phyloP scores from a whole-genome alignment of 371 early-diverging fungal genomes.

The Dinochytrium kinnereticum region DNA sequence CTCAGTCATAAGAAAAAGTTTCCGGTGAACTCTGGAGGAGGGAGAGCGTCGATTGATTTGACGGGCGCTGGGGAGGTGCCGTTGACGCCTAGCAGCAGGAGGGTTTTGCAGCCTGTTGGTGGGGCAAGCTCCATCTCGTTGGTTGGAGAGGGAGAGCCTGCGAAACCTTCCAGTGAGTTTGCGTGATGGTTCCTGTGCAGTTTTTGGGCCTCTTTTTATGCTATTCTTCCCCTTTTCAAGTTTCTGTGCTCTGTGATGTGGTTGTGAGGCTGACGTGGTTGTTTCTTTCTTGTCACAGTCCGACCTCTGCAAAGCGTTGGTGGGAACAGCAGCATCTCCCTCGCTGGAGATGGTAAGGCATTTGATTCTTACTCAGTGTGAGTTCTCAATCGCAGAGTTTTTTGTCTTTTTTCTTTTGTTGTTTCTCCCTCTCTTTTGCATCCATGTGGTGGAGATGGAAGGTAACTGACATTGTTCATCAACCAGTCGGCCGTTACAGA shows the following conservation, averaged over 20 bases:
- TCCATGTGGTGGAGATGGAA: neutral
- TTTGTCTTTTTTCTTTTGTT: neutral
- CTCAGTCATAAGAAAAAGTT: conserved; percentile 3
- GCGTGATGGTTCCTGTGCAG: neutral
- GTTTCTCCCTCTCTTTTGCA: neutral
- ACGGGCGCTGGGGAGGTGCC: neutral
- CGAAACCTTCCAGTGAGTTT: neutral
- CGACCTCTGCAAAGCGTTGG: neutral
- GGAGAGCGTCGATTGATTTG: neutral
- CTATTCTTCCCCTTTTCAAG: neutral
- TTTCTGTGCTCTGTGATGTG: neutral
- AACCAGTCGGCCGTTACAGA: neutral
- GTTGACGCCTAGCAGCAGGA: neutral
- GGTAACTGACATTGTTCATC: neutral
- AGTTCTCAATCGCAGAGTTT: neutral
- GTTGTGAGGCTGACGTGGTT: neutral
- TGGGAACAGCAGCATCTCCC: neutral
- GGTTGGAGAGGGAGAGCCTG: neutral
- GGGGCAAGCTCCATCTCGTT: neutral
- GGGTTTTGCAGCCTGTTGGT: conserved; percentile 1
- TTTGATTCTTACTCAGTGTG: neutral
- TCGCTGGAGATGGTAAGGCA: neutral
- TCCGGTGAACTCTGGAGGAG: neutral
- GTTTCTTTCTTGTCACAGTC: neutral
- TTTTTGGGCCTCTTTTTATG: neutral